Conservation (phyloP, 306 rosid species). For the Quercus suber region DNA sequence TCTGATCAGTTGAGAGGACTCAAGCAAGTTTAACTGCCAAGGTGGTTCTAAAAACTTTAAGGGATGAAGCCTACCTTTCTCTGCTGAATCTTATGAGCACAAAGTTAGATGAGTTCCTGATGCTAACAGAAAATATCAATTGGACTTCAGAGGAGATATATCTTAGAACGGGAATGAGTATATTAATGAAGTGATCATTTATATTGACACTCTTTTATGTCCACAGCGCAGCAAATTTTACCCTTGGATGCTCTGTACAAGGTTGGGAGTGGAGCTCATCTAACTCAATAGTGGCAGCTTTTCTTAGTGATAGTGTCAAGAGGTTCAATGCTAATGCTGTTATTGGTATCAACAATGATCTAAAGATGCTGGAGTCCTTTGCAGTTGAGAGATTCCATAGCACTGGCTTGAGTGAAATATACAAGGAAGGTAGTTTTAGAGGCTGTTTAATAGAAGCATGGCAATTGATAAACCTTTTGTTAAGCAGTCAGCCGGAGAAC, state of each 20-base stretch:
- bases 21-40: slow-evolving; percentile 71
- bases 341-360: slow-evolving; percentile 50
- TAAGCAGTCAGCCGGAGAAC: slow-evolving; percentile 90
- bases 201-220: slow-evolving; percentile 78
- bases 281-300: slow-evolving; percentile 57
- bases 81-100: slow-evolving; percentile 51
- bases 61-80: slow-evolving; percentile 68
- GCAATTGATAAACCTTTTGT: slow-evolving; percentile 73
- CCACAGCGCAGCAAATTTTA: slow-evolving; percentile 80
- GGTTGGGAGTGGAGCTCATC: slow-evolving; percentile 77
- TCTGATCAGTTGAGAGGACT: slow-evolving; percentile 58
- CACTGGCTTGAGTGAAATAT: slow-evolving; percentile 65
- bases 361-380: slow-evolving; percentile 59
- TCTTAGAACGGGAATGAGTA: slow-evolving; percentile 56
- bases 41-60: slow-evolving; percentile 61
- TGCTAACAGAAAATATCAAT: slow-evolving; percentile 51
- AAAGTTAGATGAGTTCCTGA: slow-evolving; percentile 72
- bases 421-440: slow-evolving; percentile 52
- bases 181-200: slow-evolving; percentile 62
- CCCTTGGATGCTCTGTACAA: slow-evolving; percentile 79
- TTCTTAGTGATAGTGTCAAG: slow-evolving; percentile 68
- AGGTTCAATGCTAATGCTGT: slow-evolving; percentile 74
- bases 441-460: slow-evolving; percentile 67
- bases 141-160: slow-evolving; percentile 77
- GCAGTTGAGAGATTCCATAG: slow-evolving; percentile 71